These are phyloP conservation scores for Pyrus betulifolia DNA, from an alignment of 306 rosid genomes.

Conservation along the genomic window DNA sequence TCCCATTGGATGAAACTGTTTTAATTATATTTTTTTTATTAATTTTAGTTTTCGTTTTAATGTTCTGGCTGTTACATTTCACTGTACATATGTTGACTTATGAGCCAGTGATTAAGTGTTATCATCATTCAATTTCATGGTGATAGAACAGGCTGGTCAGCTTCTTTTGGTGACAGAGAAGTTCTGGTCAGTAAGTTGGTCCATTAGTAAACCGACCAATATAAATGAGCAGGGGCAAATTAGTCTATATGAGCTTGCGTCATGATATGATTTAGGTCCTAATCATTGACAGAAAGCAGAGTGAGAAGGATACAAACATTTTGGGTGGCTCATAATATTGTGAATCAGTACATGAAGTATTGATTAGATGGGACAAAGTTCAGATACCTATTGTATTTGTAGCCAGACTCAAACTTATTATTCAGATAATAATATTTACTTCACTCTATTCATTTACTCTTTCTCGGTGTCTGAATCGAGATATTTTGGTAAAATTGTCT, in stretches of 20 bases:
- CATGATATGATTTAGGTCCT: not conserved
- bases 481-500: no score
- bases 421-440: no score
- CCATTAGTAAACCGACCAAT: not conserved
- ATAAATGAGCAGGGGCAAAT: conserved; percentile 4
- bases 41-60: conserved; percentile 6
- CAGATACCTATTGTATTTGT: not conserved
- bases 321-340: no score
- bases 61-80: conserved; percentile 2
- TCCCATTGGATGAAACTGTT: rapidly evolving
- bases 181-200: not conserved
- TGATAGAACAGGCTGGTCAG: not conserved
- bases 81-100: conserved; percentile 44
- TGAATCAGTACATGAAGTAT: no score
- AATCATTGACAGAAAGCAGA: not conserved
- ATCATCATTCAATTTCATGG: not conserved
- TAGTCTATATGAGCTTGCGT: not conserved
- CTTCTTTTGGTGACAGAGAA: not conserved
- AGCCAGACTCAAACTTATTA: no score
- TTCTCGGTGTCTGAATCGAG: no score
- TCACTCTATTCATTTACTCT: no score
- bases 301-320: not conserved
- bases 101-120: not conserved
- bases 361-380: not conserved
- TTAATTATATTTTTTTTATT: not conserved